Base-by-base conservation (phyloP, 192 early-diverging fungal genomes). In the Backusella australiensis region DNA sequence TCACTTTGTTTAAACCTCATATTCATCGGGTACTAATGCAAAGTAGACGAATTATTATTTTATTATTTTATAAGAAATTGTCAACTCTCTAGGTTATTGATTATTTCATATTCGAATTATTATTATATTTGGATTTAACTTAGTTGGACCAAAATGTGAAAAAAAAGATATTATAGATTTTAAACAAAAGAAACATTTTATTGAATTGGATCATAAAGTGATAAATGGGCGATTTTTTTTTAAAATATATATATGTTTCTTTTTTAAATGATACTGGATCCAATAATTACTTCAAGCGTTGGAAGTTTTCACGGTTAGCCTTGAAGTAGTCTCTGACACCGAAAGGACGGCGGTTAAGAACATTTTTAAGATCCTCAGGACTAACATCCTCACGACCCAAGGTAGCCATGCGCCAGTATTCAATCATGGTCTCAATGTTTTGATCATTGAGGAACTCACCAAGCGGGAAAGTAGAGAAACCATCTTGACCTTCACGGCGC, bases 361-460 rank as follows among this genome's bases (percentile, higher is more conserved):
- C 29, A 19, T 79, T 17, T 26, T 49, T 29, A 67, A 79, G 73
- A 29, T 79, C 78, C 9, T 21, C 17, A 36, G 49, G n/a, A 49
- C 11, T 15, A 34, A 70, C 32, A 65, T 79, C 78, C 8, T 38
- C 32, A 34, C 36, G 39, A 34, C 68, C 68, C 9, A 59, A 34
- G 34, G 67, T 74, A 21, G 53, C 52, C 49, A 79, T 34, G 8
- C 67, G 67, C 72, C 72, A 74, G 49, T 39, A 38, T 15, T 79
- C 78, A 7, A 79, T 34, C 9, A 75, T 70, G 44, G 49, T 56
- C 7, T 79, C 78, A 46, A 79, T 79, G 12, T 36, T 34, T 19
- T 69, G 67, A 34, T 75, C 72, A 35, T 74, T 79, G 8, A 79
- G 34, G 46, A 74, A 79, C 12, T 67, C 52, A 15, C 72, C 78